Conservation (phyloP, 164 flowering plant species). For the Santalum album region DNA sequence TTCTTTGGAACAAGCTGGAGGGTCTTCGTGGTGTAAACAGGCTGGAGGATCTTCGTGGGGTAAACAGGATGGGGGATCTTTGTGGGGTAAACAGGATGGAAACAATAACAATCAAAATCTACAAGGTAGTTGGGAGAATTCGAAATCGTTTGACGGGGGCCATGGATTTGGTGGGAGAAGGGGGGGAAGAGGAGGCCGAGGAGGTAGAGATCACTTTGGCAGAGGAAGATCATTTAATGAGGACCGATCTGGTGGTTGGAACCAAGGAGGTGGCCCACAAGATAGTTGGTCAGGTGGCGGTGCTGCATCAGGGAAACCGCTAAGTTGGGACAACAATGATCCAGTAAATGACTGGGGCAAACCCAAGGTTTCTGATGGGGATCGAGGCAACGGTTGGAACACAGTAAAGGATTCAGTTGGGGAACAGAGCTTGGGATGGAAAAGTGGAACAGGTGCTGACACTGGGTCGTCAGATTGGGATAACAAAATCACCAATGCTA, state of each 20-base stretch:
- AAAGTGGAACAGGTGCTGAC: neutral
- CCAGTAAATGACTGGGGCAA: constrained; percentile 9
- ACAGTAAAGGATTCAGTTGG: constrained; percentile 9
- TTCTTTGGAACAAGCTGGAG: too few species aligned
- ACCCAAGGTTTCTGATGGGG: constrained; percentile 11
- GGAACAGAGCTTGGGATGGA: constrained; percentile 13
- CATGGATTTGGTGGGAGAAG: constrained; percentile 33
- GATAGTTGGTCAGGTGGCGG: constrained; percentile 3
- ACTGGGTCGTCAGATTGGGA: neutral
- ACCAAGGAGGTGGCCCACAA: constrained; percentile 3
- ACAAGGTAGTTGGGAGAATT: constrained; percentile 17
- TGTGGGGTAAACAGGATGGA: neutral
- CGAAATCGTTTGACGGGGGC: constrained; percentile 25
- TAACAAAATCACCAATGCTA: too few species aligned
- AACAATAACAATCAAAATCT: constrained; percentile 3
- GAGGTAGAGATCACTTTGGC: constrained; percentile 25
- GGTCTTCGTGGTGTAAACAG: too few species aligned
- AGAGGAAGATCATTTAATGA: constrained; percentile 22
- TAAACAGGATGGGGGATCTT: constrained; percentile 15
- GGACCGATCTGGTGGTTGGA: constrained; percentile 24
- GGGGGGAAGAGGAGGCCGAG: constrained; percentile 18
- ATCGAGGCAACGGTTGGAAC: constrained; percentile 11
- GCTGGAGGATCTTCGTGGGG: too few species aligned
- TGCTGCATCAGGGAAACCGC: neutral
- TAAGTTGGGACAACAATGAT: constrained; percentile 7